These are phyloP conservation scores for Trichosporon asahii DNA, from an alignment of 1,284 basidiomycete species.

Conservation along the genomic window DNA sequence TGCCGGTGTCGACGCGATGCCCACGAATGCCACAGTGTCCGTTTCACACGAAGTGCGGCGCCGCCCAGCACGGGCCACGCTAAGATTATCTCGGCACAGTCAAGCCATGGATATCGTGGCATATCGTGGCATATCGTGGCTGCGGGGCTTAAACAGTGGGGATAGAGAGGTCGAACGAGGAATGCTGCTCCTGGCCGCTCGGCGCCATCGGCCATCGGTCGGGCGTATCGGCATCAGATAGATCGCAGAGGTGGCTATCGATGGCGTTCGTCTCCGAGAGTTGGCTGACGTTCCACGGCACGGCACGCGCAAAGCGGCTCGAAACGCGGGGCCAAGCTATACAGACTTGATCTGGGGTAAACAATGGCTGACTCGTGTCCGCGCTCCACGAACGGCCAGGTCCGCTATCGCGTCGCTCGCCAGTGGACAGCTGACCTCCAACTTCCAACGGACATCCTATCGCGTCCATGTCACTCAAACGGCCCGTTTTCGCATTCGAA, in stretches of 20 bases:
- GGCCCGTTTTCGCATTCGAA: not conserved
- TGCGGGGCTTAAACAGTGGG: not conserved
- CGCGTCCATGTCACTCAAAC: not conserved
- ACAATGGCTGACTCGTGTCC: not conserved
- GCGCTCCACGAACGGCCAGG: not conserved
- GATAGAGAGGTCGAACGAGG: not conserved
- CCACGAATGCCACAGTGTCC: not conserved
- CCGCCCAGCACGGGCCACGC: not conserved
- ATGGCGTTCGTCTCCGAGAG: not conserved
- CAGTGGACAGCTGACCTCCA: not conserved
- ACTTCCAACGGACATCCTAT: not conserved
- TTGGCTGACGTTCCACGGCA: not conserved
- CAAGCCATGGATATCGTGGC: not conserved
- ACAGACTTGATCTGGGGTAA: not conserved
- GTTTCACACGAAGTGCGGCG: not conserved
- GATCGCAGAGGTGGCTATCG: not conserved
- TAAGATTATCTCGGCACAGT: conserved; percentile 1
- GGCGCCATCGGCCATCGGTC: not conserved
- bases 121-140: conserved; percentile 3
- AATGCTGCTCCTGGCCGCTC: not conserved
- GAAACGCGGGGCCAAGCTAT: not conserved
- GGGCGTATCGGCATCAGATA: not conserved
- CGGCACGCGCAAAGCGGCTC: not conserved
- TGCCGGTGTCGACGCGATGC: not conserved
- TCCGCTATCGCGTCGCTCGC: not conserved